Percentiles rank a stretch among this genome's conserved stretches.
Evolutionary conservation across 192 early-diverging fungal genomes (phyloP).

Genomic region (Globomyces pollinis-pini): DNA sequence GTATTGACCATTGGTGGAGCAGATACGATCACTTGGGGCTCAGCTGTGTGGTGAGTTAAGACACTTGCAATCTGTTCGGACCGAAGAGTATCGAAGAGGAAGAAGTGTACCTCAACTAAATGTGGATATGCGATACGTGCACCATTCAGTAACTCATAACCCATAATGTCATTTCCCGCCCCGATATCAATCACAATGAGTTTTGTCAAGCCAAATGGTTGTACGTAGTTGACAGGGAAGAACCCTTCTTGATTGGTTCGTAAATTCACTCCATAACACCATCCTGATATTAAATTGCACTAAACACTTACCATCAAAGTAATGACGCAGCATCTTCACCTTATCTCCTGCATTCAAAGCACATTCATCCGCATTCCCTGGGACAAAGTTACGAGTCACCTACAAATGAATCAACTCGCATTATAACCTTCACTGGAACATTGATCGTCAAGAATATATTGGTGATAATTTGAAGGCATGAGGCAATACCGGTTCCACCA

Average conservation of each 20-base stretch:
- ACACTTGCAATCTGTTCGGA: too few species aligned
- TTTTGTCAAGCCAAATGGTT: background rate
- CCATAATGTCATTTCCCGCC: background rate
- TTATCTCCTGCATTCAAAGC: conserved; percentile 12
- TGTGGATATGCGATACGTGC: conserved; percentile 21
- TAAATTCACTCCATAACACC: conserved; percentile 25
- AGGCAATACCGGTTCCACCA: conserved; percentile 30
- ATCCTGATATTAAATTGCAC: conserved; percentile 32
- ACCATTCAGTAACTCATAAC: conserved; percentile 7
- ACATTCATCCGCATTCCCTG: conserved; percentile 23
- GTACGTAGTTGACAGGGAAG: conserved; percentile 20
- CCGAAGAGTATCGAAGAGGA: too few species aligned
- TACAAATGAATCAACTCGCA: too few species aligned
- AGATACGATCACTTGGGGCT: too few species aligned
- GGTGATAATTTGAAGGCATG: conserved; percentile 28
- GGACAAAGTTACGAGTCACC: conserved; percentile 8
- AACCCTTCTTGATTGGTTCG: conserved; percentile 21
- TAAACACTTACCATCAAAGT: conserved; percentile 34
- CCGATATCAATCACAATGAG: conserved; percentile 9
- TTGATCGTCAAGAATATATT: conserved; percentile 15
- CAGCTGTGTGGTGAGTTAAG: too few species aligned
- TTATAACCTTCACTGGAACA: conserved; percentile 18
- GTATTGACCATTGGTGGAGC: too few species aligned
- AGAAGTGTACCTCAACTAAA: too few species aligned
- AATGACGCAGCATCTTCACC: conserved; percentile 20